Percentiles rank a stretch among this genome's conserved stretches.
These are phyloP conservation scores for Magnaporthiopsis poae DNA, from an alignment of 2,329 filamentous ascomycete species.

Conservation along the genomic window DNA sequence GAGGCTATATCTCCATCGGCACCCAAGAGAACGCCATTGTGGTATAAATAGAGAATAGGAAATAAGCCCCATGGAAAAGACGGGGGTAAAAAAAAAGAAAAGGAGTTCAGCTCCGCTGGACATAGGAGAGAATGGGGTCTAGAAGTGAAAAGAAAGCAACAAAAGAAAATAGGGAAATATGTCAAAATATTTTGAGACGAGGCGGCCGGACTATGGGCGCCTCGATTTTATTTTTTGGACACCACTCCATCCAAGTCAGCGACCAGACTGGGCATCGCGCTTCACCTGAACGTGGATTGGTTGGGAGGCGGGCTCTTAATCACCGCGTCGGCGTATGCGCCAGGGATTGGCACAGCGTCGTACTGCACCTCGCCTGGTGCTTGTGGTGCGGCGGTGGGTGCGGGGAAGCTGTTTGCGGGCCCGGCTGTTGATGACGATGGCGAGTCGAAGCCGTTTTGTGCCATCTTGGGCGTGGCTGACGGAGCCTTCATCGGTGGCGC, in stretches of 20 bases:
- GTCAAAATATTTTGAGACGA: not conserved
- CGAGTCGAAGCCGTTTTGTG: constrained; percentile 28
- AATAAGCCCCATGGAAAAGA: constrained; percentile 6
- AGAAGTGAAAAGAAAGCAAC: constrained; percentile 8
- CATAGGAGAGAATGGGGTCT: constrained; percentile 11
- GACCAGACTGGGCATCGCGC: constrained; percentile 12
- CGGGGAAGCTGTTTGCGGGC: constrained; percentile 23
- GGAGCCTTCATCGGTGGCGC: constrained; percentile 72
- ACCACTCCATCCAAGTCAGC: constrained; percentile 10
- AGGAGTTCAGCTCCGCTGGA: constrained; percentile 16
- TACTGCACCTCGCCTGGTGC: constrained; percentile 77
- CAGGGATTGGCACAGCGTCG: constrained; percentile 78
- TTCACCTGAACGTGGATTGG: constrained; percentile 31
- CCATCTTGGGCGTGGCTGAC: constrained; percentile 59
- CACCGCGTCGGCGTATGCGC: constrained; percentile 58
- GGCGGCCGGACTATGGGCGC: not conserved
- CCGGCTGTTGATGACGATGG: constrained; percentile 22
- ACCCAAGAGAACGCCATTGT: constrained; percentile 5
- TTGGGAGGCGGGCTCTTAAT: constrained; percentile 40
- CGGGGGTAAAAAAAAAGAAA: too few relatives aligned
- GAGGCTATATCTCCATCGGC: not conserved
- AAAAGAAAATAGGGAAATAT: not conserved
- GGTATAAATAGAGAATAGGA: constrained; percentile 10
- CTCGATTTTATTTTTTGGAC: not conserved
- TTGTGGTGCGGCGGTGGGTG: constrained; percentile 55